Base-by-base conservation (phyloP, 2,329 filamentous ascomycete genomes). In the Dothideomycetes sp. region DNA sequence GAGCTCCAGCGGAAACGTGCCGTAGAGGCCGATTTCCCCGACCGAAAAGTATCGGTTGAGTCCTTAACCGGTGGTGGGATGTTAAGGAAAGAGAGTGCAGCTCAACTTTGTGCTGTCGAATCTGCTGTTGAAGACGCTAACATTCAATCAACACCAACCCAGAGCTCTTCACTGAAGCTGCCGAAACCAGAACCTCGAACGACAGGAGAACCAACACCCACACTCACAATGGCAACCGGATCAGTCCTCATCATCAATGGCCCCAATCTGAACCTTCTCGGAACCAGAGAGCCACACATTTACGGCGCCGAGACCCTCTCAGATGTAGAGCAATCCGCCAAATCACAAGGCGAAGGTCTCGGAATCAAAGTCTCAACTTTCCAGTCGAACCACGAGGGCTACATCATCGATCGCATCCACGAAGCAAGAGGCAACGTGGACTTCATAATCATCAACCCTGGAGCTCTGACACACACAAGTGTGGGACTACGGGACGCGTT, bases 241-340 rank as follows among this genome's bases (percentile, higher is more conserved):
- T 59, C 53, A 33, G 77, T 86, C 54, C 77, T 86, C 49, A 68
- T 86, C 48, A 77, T 87, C 65, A 86, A 86, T 60, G 82, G 83
- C n/a, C 81, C 82, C 22, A 88, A 88, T 58, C 78, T 88, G 51
- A 87, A 87, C 62, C 77, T 88, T 36, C 72, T 88, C 19, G 83
- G 83, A 27, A 80, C 75, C 10, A 72, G 84, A 16, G 82, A 89
- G 57, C 82, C 83, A 12, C 64, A 76, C 19, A 71, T 85, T 51
- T 87, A 88, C 63, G 83, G 83, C 53, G 68, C 65, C 45, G 77
- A 76, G 1, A 85, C 81, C 0, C 75, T 88, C 10, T 37, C 64
- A 15, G 73, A 84, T 47, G 70, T 88, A 12, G 67, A 76, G 34
- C 43, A 58, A 2, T 49, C 62, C 8, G 71, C 72, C 17, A 52